Base-by-base conservation (phyloP, 768 basidiomycete genomes). In the Tephrocybe sp. region DNA sequence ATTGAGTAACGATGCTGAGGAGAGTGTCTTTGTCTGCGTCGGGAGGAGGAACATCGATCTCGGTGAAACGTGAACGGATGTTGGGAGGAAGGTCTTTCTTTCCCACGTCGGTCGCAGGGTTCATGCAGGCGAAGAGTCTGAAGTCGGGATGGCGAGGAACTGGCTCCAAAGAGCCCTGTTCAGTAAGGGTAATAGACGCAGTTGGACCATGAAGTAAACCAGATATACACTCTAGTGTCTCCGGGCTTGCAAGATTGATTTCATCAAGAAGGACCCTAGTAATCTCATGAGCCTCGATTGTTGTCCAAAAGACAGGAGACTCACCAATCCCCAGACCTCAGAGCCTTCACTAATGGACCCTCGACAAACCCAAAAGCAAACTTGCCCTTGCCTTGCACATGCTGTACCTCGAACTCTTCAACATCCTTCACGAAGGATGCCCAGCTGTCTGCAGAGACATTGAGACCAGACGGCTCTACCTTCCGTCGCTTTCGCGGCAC, bases 31-130 rank as follows among this genome's bases (percentile, higher is more conserved):
- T 84, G 65, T 98, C 93, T 26, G 88, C 78, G 61, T 99, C 97
- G 3, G 96, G 95, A 3, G 95, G 81, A n/a, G 89, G 84, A 0
- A 98, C 95, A 64, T 94, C 93, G 48, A 98, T 83, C 66, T 98
- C 97, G 1, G 94, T 97, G 72, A 99, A 98, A 25, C 90, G 84
- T 9, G 88, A 82, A 30, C 95, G 85, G 43, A 98, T 90, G 61
- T 87, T 88, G 4, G 90, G 86, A 15, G 93, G 92, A 0, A 99
- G 84, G 62, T 98, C 96, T 62, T 94, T 97, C 74, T 98, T 99
- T 28, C 97, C 97, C 12, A 98, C 90, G 60, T 99, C 97, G 3
- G 95, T 99, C 0, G 97, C 97, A 4, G 97, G 97, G 64, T 99
- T 99, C 97, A 99, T 99, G 66, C 97, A 99, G 3, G 94, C 94